These are phyloP conservation scores for Hirschioporus abietinus DNA, from an alignment of 768 basidiomycete genomes.

Conservation along the genomic window DNA sequence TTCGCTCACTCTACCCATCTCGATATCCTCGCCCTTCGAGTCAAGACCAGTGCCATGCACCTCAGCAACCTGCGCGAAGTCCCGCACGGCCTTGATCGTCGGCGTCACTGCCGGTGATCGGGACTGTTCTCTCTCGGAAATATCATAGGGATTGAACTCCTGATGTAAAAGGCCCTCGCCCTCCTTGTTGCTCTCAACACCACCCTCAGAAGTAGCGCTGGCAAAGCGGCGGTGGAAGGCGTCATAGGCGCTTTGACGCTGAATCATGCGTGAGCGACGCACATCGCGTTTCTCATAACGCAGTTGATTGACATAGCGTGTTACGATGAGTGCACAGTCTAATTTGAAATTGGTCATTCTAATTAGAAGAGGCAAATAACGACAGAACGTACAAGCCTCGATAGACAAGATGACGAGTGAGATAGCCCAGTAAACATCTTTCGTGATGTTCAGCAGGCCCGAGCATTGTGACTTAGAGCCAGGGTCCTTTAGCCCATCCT, in stretches of 20 bases:
- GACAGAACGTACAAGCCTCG: conserved; percentile 48
- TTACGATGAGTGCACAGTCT: conserved; percentile 52
- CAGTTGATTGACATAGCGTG: conserved; percentile 49
- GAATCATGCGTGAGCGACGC: conserved; percentile 28
- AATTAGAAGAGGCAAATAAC: conserved; percentile 1
- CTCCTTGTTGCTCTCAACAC: not conserved
- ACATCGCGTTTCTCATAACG: conserved; percentile 42
- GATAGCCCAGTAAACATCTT: conserved; percentile 41
- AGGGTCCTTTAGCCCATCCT: conserved; percentile 35
- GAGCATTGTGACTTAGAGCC: conserved; percentile 40
- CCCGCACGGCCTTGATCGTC: conserved; percentile 18
- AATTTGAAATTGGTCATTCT: conserved; percentile 8
- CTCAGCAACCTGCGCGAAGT: conserved; percentile 47
- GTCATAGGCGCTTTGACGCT: conserved; percentile 3
- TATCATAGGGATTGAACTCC: not conserved
- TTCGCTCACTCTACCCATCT: not conserved
- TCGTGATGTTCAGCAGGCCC: conserved; percentile 35
- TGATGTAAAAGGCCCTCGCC: not conserved
- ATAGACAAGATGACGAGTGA: conserved; percentile 40
- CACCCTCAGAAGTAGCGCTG: not conserved
- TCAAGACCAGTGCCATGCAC: conserved; percentile 40
- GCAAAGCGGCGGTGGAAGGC: not conserved
- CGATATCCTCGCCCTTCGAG: not conserved
- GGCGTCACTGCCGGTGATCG: conserved; percentile 1
- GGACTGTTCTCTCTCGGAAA: not conserved